These are phyloP conservation scores for Neurospora terricola DNA, from an alignment of 495 filamentous ascomycete genomes.

Conservation along the genomic window DNA sequence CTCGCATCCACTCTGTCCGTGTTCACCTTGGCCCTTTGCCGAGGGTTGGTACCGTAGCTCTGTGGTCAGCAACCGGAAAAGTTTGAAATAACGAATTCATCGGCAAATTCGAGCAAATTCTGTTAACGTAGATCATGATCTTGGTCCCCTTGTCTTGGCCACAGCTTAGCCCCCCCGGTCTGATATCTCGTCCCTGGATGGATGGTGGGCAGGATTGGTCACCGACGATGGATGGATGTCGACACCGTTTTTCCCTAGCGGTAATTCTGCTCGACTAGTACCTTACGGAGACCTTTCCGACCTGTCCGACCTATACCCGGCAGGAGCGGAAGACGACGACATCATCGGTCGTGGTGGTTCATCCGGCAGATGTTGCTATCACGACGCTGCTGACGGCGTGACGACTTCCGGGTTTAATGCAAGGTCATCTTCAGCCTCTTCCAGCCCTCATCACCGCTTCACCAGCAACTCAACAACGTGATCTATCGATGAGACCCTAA, in stretches of 20 bases:
- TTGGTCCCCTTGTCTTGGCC: neutral
- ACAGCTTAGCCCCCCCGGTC: neutral
- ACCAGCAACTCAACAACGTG: neutral
- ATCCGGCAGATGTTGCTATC: neutral
- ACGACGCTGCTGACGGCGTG: neutral
- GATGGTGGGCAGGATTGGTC: neutral
- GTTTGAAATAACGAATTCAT: neutral
- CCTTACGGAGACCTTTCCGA: neutral
- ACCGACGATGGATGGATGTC: neutral
- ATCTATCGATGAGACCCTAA: neutral
- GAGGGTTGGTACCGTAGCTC: neutral
- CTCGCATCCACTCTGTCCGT: neutral
- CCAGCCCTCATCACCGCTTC: neutral
- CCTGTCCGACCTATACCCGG: neutral
- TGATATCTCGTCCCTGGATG: neutral
- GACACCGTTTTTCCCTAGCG: neutral
- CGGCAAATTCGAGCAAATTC: neutral
- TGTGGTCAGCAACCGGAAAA: neutral
- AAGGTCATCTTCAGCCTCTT: neutral
- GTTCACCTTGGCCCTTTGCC: neutral
- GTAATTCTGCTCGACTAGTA: neutral
- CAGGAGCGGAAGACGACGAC: neutral
- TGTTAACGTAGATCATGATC: neutral
- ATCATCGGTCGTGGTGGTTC: neutral
- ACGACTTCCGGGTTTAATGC: neutral